These are phyloP conservation scores for Lactarius tabidus DNA, from an alignment of 768 basidiomycete species.

Conservation along the genomic window DNA sequence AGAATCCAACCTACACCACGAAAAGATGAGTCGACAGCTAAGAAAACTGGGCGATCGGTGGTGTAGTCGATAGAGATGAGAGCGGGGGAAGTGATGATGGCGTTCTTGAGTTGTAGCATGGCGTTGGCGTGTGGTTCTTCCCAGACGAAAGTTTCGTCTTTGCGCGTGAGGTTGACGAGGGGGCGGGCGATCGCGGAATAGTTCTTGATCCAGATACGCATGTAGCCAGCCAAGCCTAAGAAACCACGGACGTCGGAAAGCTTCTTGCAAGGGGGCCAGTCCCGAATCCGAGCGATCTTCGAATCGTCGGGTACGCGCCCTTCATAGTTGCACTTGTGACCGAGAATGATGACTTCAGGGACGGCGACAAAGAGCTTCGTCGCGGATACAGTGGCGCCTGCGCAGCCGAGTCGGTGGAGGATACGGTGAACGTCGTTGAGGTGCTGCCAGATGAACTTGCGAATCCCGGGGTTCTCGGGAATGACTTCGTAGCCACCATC, in stretches of 20 bases:
- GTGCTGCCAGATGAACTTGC: neutral
- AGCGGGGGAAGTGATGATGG: no score
- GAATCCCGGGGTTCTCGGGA: neutral
- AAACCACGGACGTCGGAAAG: constrained; percentile 30
- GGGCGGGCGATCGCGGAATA: no score
- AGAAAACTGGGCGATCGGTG: no score
- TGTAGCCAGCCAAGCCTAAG: no score
- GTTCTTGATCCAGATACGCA: no score
- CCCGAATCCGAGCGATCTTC: constrained; percentile 28
- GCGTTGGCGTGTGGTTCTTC: no score
- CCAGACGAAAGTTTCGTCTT: no score
- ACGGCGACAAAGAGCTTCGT: neutral
- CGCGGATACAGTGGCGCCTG: neutral
- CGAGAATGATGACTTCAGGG: constrained; percentile 34
- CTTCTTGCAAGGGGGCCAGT: constrained; percentile 26
- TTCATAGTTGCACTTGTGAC: constrained; percentile 36
- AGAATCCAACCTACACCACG: no score
- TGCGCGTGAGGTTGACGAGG: no score
- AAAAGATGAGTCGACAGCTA: no score
- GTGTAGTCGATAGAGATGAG: no score
- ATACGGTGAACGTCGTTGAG: neutral
- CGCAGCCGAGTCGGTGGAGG: neutral
- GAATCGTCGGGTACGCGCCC: constrained; percentile 32
- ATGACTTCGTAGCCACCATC: neutral
- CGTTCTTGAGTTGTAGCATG: no score